Evolutionary conservation across 2,329 filamentous ascomycete genomes (phyloP), one percentile per base, ranked within the genome.

Genomic region (Cytospora paraplurivora): DNA sequence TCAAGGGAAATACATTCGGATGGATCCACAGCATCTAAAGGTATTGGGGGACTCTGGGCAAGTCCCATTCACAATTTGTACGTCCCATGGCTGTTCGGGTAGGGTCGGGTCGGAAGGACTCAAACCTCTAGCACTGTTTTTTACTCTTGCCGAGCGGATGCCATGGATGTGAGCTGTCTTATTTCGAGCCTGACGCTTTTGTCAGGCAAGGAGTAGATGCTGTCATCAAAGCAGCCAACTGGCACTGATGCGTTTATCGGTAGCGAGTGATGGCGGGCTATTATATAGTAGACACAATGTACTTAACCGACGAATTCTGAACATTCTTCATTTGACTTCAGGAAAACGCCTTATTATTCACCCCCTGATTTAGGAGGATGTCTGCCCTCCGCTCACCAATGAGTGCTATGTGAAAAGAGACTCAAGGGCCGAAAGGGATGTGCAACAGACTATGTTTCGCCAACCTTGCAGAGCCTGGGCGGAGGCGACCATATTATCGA

Each of bases 1-100:
- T 64, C 6, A 53, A 53, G 27, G 62, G 60, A 21, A 52, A 37
- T 19, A 35, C 53, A 8, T 64, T 80, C 27, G 62, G 62, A 11
- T 67, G 65, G 65, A 35, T 64, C 32, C 55, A 41, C 32, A 55
- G 56, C 7, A 50, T 62, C 37, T 63, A 59, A 27, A 34, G 32
- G 12, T 37, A 2, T 1, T 19, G n/a, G 5, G 44, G 44, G 44
- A 21, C 10, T 21, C 21, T n/a, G 10, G n/a, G 44, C 7, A 10
- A 17, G 44, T 7, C 8, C 21, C 44, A 17, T 3, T 21, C 10
- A 7, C 7, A 19, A n/a, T 47, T 8, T 21, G 7, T 10, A 27
- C 27, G 27, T 27, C 27, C 27, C 8, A 21, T 47, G 44, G 44
- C n/a, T 21, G 8, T 4, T 10, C 11, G n/a, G 44, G 44, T 19